Percentiles rank a stretch among this genome's conserved stretches.
Conservation (phyloP, 2,329 filamentous ascomycete genomes). For the Fusarium hostae region DNA sequence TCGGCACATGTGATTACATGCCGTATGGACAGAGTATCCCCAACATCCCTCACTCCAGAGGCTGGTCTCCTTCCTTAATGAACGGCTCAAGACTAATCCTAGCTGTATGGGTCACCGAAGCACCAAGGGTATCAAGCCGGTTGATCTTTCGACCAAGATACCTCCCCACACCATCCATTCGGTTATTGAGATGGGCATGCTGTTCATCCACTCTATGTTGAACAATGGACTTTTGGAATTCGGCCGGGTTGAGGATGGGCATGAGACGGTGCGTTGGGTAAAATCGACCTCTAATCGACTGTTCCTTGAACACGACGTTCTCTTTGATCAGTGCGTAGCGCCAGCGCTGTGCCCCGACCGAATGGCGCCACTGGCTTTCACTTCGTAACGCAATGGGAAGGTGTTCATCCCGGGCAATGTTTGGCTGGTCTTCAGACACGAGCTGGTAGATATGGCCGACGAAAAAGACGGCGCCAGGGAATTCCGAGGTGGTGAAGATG, state of each 20-base stretch:
- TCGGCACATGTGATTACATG: conserved; percentile 17
- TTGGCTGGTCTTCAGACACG: conserved; percentile 45
- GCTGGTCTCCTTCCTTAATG: conserved; percentile 49
- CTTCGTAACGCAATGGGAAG: conserved; percentile 56
- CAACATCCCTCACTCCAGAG: conserved; percentile 16
- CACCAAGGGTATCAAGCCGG: conserved; percentile 57
- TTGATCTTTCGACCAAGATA: conserved; percentile 56
- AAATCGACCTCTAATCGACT: conserved; percentile 64
- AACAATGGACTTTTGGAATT: conserved; percentile 52
- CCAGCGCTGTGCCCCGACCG: conserved; percentile 49
- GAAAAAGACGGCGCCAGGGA: conserved; percentile 53
- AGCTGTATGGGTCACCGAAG: conserved; percentile 53
- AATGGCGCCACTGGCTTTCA: conserved; percentile 54
- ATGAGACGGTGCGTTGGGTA: conserved; percentile 66
- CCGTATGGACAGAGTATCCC: neutral
- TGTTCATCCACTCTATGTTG: conserved; percentile 57
- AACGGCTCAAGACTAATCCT: conserved; percentile 51
- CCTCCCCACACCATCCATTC: conserved; percentile 55
- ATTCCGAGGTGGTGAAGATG: conserved; percentile 53
- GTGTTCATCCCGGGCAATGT: conserved; percentile 50
- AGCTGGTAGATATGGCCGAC: conserved; percentile 55
- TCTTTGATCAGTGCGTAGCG: conserved; percentile 57
- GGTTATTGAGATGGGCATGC: conserved; percentile 63
- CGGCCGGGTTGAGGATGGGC: conserved; percentile 58
- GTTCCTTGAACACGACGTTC: conserved; percentile 60